A percentile compares a stretch with the other conserved stretches of the same genome.
Evolutionary conservation across 176 grass and related monocot genomes (phyloP).

Genomic region (sorghum (Sorghum bicolor)): DNA sequence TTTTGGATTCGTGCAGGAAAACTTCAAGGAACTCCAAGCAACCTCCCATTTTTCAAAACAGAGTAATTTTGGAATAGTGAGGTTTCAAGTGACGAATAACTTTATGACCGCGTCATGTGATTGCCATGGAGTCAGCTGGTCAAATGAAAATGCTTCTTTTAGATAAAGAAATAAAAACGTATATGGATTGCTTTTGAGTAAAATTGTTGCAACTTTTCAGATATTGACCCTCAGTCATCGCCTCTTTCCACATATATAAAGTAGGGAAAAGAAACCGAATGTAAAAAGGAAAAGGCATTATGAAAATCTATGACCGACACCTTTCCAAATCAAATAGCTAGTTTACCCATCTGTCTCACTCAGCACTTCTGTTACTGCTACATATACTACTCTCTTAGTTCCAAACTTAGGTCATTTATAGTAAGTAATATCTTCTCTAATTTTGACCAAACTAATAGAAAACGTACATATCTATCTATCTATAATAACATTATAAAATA

Average conservation of each 20-base stretch:
- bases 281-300: background rate
- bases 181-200: background rate
- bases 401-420: background rate
- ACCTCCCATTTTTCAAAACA: background rate
- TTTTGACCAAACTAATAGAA: background rate
- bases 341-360: background rate
- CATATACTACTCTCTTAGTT: background rate
- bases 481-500: background rate
- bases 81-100: background rate
- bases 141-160: constrained; percentile 5
- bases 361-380: background rate
- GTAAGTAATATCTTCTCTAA: background rate
- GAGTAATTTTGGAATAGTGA: background rate
- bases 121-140: background rate
- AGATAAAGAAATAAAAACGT: constrained; percentile 1
- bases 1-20: background rate
- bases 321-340: constrained; percentile 25
- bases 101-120: background rate
- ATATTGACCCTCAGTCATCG: background rate
- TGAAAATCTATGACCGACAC: background rate
- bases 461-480: background rate
- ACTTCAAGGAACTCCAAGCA: background rate
- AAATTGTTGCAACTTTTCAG: background rate
- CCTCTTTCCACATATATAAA: background rate
- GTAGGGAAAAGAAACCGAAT: background rate